A percentile compares a stretch with the other conserved stretches of the same genome.
Evolutionary conservation across 208 protist genomes (phyloP).

Genomic region (Trypanosoma mega): DNA sequence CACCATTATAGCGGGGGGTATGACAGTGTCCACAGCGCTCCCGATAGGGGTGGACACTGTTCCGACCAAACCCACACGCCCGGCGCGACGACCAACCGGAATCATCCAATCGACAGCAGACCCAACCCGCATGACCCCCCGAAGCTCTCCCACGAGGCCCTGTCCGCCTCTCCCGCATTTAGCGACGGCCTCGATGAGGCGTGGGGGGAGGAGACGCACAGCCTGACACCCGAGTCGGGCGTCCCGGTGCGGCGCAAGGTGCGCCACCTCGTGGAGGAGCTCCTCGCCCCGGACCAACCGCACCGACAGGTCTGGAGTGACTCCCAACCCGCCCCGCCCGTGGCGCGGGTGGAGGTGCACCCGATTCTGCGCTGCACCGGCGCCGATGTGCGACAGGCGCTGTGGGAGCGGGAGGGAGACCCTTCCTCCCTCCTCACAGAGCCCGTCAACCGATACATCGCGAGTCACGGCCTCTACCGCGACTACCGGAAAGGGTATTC

Average conservation of each 20-base stretch:
- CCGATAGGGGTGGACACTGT: too few species aligned
- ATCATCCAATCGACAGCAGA: too few species aligned
- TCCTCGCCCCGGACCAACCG: slow-evolving; percentile 43
- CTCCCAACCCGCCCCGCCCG: background rate
- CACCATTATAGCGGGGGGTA: too few species aligned
- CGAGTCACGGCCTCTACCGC: slow-evolving; percentile 77
- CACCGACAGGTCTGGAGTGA: background rate
- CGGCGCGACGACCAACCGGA: too few species aligned
- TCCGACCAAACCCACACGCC: too few species aligned
- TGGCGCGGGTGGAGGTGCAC: slow-evolving; percentile 83
- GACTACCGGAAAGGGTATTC: slow-evolving; percentile 60
- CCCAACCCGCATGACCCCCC: too few species aligned
- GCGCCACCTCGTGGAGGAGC: slow-evolving; percentile 74
- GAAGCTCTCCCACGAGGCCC: too few species aligned
- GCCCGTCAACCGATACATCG: slow-evolving; percentile 77
- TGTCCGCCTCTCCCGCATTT: too few species aligned
- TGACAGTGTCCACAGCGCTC: too few species aligned
- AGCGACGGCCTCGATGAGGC: slow-evolving; percentile 4
- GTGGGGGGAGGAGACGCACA: background rate
- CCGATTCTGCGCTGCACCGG: slow-evolving; percentile 70
- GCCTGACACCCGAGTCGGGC: background rate
- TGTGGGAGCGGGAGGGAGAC: slow-evolving; percentile 80
- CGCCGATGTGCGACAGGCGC: slow-evolving; percentile 80
- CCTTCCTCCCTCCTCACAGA: slow-evolving; percentile 55
- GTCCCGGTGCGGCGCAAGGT: slow-evolving; percentile 45